Evolutionary conservation across 805 yeast species (phyloP).

Genomic region (Phaffomyces thermotolerans): DNA sequence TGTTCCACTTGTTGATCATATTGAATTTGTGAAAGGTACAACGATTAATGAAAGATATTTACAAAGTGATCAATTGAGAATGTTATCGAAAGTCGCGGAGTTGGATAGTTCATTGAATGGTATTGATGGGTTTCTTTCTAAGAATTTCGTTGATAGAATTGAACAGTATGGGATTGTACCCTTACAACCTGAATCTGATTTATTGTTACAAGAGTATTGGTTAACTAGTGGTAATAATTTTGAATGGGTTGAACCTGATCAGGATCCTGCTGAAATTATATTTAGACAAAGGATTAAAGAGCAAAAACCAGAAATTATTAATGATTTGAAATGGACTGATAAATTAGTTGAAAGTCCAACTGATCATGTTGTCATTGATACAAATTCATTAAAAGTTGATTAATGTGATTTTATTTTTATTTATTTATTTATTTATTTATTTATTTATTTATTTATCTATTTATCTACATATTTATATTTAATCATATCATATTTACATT

Average conservation of each 20-base stretch:
- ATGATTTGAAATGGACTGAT: slow-evolving; percentile 17
- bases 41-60: slow-evolving; percentile 55
- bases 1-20: slow-evolving; percentile 45
- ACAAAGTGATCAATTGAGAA: slow-evolving; percentile 61
- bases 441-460: background rate
- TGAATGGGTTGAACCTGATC: slow-evolving; percentile 86
- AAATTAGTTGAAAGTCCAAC: slow-evolving; percentile 9
- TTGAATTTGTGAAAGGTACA: slow-evolving; percentile 61
- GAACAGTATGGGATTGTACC: slow-evolving; percentile 7
- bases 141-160: slow-evolving; percentile 9
- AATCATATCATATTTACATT: background rate
- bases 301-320: slow-evolving; percentile 11
- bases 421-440: slow-evolving; percentile 1
- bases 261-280: slow-evolving; percentile 69
- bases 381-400: no score
- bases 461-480: background rate
- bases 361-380: background rate
- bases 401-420: no score
- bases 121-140: slow-evolving; percentile 14
- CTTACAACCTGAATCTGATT: slow-evolving; percentile 53
- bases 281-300: slow-evolving; percentile 13
- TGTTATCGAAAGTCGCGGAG: slow-evolving; percentile 59
- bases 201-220: slow-evolving; percentile 77
- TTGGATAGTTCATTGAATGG: slow-evolving; percentile 36
- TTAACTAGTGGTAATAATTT: slow-evolving; percentile 79